These are phyloP conservation scores for Zymoseptoria crescenta DNA, from an alignment of 2,329 filamentous ascomycete species.

Conservation along the genomic window DNA sequence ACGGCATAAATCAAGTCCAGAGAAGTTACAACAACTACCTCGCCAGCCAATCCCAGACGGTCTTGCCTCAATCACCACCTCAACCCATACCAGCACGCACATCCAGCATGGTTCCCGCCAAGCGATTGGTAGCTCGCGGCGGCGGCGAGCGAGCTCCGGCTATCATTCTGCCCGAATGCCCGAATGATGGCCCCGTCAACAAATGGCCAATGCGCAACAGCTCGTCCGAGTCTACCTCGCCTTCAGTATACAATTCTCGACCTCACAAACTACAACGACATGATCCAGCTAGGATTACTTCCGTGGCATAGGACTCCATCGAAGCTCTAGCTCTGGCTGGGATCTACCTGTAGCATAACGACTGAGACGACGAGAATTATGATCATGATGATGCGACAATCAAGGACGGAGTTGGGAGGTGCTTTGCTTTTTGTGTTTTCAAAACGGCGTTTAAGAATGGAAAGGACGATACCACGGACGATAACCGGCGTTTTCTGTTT, in stretches of 20 bases:
- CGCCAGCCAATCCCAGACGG: neutral
- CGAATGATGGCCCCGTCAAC: conserved; percentile 10
- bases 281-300: neutral
- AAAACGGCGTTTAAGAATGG: neutral
- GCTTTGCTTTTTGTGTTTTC: neutral
- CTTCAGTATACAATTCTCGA: neutral
- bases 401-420: neutral
- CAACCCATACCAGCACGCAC: conserved; percentile 6
- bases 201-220: conserved; percentile 1
- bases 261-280: neutral
- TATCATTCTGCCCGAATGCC: conserved; percentile 26
- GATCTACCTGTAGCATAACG: neutral
- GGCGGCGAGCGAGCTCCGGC: conserved; percentile 28
- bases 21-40: conserved; percentile 1
- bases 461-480: neutral
- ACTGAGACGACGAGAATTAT: neutral
- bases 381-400: neutral
- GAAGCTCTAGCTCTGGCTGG: neutral
- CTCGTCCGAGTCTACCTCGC: neutral
- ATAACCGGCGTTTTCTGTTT: neutral
- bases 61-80: neutral
- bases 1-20: conserved; percentile 7
- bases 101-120: conserved; percentile 14
- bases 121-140: conserved; percentile 25
- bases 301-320: neutral